A percentile compares a stretch with the other conserved stretches of the same genome.
phyloP scores from a whole-genome alignment of 257 asterid species.

The Primulina huaijiensis region DNA sequence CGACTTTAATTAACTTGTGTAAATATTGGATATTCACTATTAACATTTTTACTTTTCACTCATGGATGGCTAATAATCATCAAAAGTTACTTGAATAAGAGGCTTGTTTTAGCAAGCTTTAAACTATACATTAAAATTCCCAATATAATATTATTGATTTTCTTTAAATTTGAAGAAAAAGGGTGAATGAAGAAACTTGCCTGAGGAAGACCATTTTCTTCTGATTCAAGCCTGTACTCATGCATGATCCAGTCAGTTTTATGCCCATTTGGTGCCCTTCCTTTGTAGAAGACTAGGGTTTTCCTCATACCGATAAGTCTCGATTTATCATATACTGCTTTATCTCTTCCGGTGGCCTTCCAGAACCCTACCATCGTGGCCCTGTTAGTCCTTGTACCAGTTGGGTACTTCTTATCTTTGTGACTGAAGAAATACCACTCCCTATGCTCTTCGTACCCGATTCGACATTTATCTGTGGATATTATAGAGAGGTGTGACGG shows the following conservation, averaged over 20 bases:
- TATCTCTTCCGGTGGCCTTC: conserved; percentile 61
- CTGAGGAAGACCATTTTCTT: conserved; percentile 21
- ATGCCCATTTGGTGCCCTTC: conserved; percentile 59
- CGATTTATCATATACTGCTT: conserved; percentile 41
- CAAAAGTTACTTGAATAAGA: not conserved
- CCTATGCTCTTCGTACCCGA: conserved; percentile 55
- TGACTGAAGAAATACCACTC: conserved; percentile 63
- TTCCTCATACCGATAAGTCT: conserved; percentile 57
- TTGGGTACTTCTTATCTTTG: conserved; percentile 57
- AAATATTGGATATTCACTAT: not conserved
- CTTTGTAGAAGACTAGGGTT: conserved; percentile 58
- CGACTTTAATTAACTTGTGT: not conserved
- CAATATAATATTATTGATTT: too few species aligned
- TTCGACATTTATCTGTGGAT: conserved; percentile 45
- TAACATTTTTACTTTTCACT: not conserved
- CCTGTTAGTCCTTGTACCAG: conserved; percentile 56
- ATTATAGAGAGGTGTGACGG: not conserved
- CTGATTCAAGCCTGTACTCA: conserved; percentile 56
- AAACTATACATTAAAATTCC: not conserved
- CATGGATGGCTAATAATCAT: not conserved
- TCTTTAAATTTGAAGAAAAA: too few species aligned
- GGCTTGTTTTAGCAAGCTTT: not conserved
- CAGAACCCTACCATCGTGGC: conserved; percentile 59
- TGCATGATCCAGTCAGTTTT: conserved; percentile 63
- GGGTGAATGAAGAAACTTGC: not conserved